Evolutionary conservation across 495 filamentous ascomycete genomes (phyloP).

Genomic region (Bathelium albidoporum): DNA sequence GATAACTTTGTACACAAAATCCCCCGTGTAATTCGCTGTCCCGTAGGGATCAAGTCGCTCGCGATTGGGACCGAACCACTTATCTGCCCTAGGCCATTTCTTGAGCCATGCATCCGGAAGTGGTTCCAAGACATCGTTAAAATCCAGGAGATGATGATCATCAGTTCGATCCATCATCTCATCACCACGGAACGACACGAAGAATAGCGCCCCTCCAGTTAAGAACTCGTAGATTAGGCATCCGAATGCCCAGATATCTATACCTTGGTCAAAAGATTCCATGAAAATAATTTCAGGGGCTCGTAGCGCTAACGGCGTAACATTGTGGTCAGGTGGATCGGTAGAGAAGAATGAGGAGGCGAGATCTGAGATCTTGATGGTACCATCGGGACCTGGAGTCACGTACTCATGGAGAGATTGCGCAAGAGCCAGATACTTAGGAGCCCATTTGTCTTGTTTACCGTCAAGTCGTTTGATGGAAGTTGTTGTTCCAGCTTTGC

Average conservation of each 20-base stretch:
- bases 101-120: background rate
- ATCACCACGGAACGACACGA: background rate
- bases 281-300: constrained; percentile 38
- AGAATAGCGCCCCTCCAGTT: background rate
- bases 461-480: background rate
- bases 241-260: constrained; percentile 39
- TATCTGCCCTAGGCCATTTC: background rate
- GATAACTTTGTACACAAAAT: background rate
- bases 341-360: constrained; percentile 33
- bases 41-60: background rate
- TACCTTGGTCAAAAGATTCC: constrained; percentile 31
- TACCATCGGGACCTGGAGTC: background rate
- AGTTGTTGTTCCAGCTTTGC: background rate
- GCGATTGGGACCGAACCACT: background rate
- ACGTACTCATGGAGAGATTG: constrained; percentile 1
- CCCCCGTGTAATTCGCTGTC: background rate
- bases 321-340: constrained; percentile 24
- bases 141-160: background rate
- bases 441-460: background rate
- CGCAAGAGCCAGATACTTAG: background rate
- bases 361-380: constrained; percentile 34
- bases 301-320: constrained; percentile 29
- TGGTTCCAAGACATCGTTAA: background rate
- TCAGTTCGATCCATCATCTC: background rate
- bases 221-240: constrained; percentile 14